Conservation (phyloP, 331 rosid species). For the Erythrophleum ivorense region DNA sequence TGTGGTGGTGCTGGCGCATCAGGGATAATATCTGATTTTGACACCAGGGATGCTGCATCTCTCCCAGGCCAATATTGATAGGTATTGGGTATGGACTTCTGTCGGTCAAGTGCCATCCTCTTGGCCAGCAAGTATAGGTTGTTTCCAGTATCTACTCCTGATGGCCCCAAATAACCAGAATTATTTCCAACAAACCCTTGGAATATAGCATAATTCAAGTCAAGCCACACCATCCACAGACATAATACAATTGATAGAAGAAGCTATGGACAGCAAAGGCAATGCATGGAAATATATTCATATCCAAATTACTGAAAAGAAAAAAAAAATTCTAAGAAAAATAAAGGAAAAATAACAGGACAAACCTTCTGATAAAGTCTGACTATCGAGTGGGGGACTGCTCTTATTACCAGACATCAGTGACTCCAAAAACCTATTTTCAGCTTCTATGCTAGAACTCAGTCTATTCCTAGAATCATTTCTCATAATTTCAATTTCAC, state of each 20-base stretch:
- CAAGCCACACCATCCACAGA: conserved; percentile 18
- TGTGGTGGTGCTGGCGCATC: conserved; percentile 51
- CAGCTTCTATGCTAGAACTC: conserved; percentile 77
- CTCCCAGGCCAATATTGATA: conserved; percentile 74
- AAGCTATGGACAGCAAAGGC: conserved; percentile 7
- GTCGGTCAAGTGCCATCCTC: conserved; percentile 84
- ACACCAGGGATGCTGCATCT: conserved; percentile 59
- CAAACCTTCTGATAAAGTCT: conserved; percentile 78
- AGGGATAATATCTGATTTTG: conserved; percentile 61
- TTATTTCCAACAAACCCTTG: conserved; percentile 65
- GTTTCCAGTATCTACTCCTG: conserved; percentile 65
- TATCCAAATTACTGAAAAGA: not conserved
- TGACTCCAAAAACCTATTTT: conserved; percentile 93
- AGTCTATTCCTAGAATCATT: conserved; percentile 69
- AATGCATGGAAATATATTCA: not conserved
- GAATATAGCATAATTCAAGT: conserved; percentile 41
- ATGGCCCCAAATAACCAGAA: conserved; percentile 53
- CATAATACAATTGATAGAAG: not conserved
- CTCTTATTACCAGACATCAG: conserved; percentile 79
- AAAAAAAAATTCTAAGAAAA: not conserved
- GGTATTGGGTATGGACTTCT: conserved; percentile 69
- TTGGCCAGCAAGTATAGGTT: conserved; percentile 65
- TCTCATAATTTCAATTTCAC: conserved; percentile 62
- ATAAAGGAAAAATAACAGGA: not conserved
- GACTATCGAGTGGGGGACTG: conserved; percentile 60